phyloP scores from a whole-genome alignment of 345 rosid species.

The Cardamine resedifolia region DNA sequence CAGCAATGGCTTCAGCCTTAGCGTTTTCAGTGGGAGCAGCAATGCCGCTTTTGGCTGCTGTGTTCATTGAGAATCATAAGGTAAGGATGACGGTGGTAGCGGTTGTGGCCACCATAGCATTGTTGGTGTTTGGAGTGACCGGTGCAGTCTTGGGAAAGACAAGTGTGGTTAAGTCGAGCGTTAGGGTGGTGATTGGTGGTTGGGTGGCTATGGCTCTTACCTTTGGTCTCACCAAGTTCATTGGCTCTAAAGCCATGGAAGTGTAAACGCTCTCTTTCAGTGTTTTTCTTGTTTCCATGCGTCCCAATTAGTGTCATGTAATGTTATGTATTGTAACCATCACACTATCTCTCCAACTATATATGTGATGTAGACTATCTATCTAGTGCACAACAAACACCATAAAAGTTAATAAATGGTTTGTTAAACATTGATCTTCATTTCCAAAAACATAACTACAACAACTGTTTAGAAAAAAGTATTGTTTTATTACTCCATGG shows the following conservation, averaged over 20 bases:
- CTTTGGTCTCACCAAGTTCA: conserved; percentile 66
- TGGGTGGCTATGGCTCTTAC: conserved; percentile 77
- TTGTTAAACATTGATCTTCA: neutral
- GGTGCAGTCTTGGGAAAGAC: conserved; percentile 65
- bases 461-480: neutral
- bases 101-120: conserved; percentile 49
- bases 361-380: conserved; percentile 18
- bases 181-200: conserved; percentile 64
- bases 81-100: conserved; percentile 53
- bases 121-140: conserved; percentile 51
- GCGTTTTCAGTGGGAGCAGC: conserved; percentile 68
- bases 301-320: neutral
- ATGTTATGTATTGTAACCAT: conserved; percentile 7
- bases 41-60: conserved; percentile 57
- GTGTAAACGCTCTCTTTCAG: conserved; percentile 5
- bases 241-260: conserved; percentile 41
- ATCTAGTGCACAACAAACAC: conserved; percentile 8
- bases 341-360: neutral
- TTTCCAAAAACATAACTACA: neutral
- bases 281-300: conserved; percentile 9
- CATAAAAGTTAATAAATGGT: conserved; percentile 20
- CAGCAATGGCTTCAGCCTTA: conserved; percentile 67
- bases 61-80: conserved; percentile 50
- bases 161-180: conserved; percentile 44
- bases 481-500: neutral